These are phyloP conservation scores for Trichosporon asahii DNA, from an alignment of 1,284 basidiomycete species.

Conservation along the genomic window DNA sequence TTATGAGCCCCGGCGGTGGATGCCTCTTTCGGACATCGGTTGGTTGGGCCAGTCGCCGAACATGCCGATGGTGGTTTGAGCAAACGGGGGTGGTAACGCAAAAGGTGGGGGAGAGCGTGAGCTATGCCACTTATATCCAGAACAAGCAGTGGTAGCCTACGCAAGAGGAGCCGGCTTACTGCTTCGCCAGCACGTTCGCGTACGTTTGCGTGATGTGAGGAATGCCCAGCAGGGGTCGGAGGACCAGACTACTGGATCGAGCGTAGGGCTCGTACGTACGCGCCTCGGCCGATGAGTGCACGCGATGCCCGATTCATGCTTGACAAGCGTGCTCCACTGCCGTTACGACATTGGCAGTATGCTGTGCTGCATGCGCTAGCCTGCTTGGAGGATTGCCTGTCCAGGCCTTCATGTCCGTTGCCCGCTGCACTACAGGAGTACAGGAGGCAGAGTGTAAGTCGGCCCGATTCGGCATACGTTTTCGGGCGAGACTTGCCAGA, in stretches of 20 bases:
- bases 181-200: too few species aligned
- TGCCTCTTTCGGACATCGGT: neutral
- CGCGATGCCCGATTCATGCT: neutral
- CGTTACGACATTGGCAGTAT: neutral
- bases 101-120: neutral
- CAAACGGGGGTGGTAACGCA: neutral
- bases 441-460: too few species aligned
- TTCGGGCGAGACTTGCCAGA: neutral
- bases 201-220: too few species aligned
- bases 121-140: neutral
- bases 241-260: neutral
- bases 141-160: too few species aligned
- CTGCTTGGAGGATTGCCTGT: too few species aligned
- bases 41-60: neutral
- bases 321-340: neutral
- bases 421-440: too few species aligned
- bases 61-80: neutral
- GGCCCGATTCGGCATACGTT: neutral
- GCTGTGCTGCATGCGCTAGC: too few species aligned
- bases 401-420: too few species aligned
- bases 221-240: neutral
- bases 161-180: too few species aligned
- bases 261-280: neutral
- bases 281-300: too few species aligned
- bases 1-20: too few species aligned